Conservation (phyloP, 345 rosid species). For the Salix brachista region DNA sequence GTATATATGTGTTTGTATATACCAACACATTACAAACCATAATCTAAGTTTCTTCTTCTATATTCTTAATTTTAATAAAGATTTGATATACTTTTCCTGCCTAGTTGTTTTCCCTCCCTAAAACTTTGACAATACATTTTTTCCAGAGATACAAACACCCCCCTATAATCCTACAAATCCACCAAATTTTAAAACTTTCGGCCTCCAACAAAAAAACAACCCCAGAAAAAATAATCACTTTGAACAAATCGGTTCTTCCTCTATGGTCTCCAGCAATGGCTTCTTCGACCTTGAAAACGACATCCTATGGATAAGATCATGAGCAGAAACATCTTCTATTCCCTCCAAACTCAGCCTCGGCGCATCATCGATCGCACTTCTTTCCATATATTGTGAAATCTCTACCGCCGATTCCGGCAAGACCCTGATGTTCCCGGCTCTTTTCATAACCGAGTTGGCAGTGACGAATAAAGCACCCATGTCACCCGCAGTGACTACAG, state of each 20-base stretch:
- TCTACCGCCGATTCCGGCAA: constrained; percentile 24
- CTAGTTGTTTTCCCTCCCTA: not conserved
- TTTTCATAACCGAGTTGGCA: constrained; percentile 2
- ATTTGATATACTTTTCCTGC: not conserved
- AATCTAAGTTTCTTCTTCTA: not conserved
- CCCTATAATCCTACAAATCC: not conserved
- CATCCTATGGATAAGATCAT: constrained; percentile 53
- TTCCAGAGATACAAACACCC: not conserved
- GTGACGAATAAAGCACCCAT: constrained; percentile 12
- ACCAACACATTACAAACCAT: not conserved
- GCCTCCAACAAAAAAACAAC: not conserved
- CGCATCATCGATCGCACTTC: constrained; percentile 1
- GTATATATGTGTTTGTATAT: not conserved
- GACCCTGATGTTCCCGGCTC: constrained; percentile 21
- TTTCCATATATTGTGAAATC: not conserved
- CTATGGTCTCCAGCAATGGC: constrained; percentile 71
- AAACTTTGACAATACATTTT: not conserved
- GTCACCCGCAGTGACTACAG: constrained; percentile 9
- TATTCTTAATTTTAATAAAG: not conserved
- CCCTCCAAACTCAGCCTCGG: constrained; percentile 55
- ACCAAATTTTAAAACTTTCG: not conserved
- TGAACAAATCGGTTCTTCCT: constrained; percentile 46
- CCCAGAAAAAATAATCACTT: constrained; percentile 6
- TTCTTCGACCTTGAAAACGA: constrained; percentile 71
- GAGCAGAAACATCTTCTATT: constrained; percentile 50